Evolutionary conservation across 495 filamentous ascomycete genomes (phyloP).

Genomic region (Talaromyces liani): DNA sequence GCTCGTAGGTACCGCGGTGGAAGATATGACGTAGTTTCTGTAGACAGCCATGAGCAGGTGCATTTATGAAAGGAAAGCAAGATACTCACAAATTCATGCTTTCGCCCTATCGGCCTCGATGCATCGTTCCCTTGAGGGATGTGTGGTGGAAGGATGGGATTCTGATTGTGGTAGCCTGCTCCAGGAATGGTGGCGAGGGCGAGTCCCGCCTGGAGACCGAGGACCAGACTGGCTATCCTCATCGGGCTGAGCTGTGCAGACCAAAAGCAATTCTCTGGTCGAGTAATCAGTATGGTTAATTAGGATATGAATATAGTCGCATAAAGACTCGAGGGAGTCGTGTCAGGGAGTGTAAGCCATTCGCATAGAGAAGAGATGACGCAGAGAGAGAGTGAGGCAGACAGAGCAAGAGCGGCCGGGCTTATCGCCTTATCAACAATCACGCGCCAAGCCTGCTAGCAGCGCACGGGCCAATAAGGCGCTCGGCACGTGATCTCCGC

Average conservation of each 20-base stretch:
- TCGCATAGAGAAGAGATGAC: not conserved
- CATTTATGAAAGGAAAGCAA: not conserved
- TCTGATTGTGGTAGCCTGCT: not conserved
- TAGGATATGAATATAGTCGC: not conserved
- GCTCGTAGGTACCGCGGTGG: slow-evolving; percentile 71
- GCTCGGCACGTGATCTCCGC: not conserved
- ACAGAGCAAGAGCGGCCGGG: not conserved
- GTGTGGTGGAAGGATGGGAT: slow-evolving; percentile 6
- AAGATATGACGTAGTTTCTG: slow-evolving; percentile 84
- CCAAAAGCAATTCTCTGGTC: not conserved
- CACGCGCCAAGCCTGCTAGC: not conserved
- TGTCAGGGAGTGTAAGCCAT: not conserved
- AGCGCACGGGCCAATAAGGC: not conserved
- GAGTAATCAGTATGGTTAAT: not conserved
- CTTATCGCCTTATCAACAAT: slow-evolving; percentile 4
- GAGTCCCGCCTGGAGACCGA: slow-evolving; percentile 62
- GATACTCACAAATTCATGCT: slow-evolving; percentile 10
- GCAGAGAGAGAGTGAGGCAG: not conserved
- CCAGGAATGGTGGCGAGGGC: slow-evolving; percentile 4
- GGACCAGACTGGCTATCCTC: slow-evolving; percentile 61
- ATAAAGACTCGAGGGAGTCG: not conserved
- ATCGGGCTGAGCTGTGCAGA: not conserved
- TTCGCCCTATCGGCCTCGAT: not conserved
- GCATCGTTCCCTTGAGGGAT: slow-evolving; percentile 2
- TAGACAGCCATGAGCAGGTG: slow-evolving; percentile 10